These are phyloP conservation scores for Sporothrix globosa DNA, from an alignment of 2,329 filamentous ascomycete species.

Conservation along the genomic window DNA sequence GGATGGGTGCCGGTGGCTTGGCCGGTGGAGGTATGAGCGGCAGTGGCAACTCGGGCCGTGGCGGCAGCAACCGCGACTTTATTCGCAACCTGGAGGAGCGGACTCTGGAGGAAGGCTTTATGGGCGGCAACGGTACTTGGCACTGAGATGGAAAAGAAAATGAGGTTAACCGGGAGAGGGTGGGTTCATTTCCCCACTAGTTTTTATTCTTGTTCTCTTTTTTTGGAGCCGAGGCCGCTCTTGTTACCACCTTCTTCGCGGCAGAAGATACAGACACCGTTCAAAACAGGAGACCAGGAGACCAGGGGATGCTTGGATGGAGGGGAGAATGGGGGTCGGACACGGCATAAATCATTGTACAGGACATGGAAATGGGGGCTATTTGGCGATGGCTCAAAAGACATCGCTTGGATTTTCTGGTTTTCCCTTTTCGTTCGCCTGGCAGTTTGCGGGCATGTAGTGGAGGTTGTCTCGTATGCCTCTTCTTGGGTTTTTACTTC, in stretches of 20 bases:
- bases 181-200: background rate
- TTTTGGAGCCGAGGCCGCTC: background rate
- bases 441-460: background rate
- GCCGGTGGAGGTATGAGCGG: slow-evolving; percentile 38
- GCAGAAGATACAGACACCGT: background rate
- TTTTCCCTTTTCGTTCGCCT: background rate
- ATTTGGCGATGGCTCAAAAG: slow-evolving; percentile 3
- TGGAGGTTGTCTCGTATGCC: background rate
- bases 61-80: slow-evolving; percentile 71
- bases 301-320: background rate
- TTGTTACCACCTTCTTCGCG: background rate
- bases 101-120: slow-evolving; percentile 89
- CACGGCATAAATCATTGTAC: background rate
- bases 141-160: slow-evolving; percentile 55
- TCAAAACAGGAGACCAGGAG: background rate
- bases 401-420: slow-evolving; percentile 9
- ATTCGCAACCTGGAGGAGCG: slow-evolving; percentile 93
- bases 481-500: background rate
- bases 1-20: slow-evolving; percentile 23
- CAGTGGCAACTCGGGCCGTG: slow-evolving; percentile 17
- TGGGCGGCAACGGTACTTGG: slow-evolving; percentile 66
- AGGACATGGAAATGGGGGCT: slow-evolving; percentile 7
- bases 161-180: background rate
- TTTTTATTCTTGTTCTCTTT: background rate
- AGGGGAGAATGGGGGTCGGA: background rate